Evolutionary conservation across 371 early-diverging fungal genomes (phyloP).

Genomic region (Coemansia sp.): DNA sequence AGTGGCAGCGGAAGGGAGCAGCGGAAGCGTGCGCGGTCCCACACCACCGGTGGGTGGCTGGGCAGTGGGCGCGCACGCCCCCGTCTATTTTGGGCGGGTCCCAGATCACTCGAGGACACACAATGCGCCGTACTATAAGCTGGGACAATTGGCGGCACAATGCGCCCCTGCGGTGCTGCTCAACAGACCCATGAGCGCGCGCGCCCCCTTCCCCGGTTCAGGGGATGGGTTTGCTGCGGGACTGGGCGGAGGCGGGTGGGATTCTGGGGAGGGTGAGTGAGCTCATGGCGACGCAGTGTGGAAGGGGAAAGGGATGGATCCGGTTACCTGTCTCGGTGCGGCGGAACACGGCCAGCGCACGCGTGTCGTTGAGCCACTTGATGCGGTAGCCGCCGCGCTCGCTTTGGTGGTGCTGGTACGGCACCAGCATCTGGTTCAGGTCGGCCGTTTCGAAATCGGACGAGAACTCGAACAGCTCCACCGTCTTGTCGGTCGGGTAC

Average conservation of each 20-base stretch:
- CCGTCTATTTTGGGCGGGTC: background rate
- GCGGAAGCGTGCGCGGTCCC: background rate
- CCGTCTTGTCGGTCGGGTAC: conserved; percentile 52
- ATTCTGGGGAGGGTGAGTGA: too few relatives aligned
- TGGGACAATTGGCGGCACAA: conserved; percentile 1
- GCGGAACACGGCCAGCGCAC: conserved; percentile 71
- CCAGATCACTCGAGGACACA: background rate
- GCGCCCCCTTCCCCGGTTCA: background rate
- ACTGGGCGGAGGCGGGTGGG: too few relatives aligned
- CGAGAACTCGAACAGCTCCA: conserved; percentile 51
- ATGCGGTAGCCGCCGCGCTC: conserved; percentile 70
- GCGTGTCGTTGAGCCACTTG: conserved; percentile 73
- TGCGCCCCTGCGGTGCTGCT: background rate
- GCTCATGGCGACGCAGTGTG: too few relatives aligned
- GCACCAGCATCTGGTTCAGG: conserved; percentile 53
- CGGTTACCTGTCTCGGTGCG: conserved; percentile 62
- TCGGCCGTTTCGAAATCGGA: conserved; percentile 54
- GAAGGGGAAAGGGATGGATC: background rate
- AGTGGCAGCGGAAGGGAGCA: too few relatives aligned
- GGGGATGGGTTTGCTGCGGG: background rate
- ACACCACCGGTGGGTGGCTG: background rate
- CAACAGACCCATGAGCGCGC: background rate
- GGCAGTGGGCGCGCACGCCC: background rate
- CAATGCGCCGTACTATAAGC: conserved; percentile 5
- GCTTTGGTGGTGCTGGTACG: conserved; percentile 52